These are phyloP conservation scores for Rhizoctonia solani DNA, from an alignment of 1,284 basidiomycete genomes.

Conservation along the genomic window DNA sequence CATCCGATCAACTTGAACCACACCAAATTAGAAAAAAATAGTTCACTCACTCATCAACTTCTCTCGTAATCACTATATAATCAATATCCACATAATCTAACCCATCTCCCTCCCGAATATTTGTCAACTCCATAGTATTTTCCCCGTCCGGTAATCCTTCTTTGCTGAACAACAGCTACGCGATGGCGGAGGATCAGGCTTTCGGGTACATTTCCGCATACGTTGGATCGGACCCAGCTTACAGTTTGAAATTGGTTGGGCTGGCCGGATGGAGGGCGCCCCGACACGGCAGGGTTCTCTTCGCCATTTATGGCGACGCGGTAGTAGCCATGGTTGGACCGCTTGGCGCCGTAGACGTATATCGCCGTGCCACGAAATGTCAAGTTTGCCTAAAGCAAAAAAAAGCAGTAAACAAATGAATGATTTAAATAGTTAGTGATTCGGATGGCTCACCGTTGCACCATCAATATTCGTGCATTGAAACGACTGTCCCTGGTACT, in stretches of 20 bases:
- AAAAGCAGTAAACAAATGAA: neutral
- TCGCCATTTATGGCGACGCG: neutral
- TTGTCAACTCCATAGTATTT: neutral
- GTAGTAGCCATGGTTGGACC: conserved; percentile 10
- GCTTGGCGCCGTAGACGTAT: conserved; percentile 15
- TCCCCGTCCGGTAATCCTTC: neutral
- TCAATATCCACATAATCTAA: conserved; percentile 3
- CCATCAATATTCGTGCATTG: neutral
- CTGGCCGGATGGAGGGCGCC: too few relatives aligned
- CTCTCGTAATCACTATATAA: neutral
- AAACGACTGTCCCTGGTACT: neutral
- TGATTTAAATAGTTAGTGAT: neutral
- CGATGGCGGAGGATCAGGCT: too few relatives aligned
- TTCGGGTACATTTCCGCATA: neutral
- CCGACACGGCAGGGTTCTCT: too few relatives aligned
- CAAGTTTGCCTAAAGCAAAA: neutral
- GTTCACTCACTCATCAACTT: neutral
- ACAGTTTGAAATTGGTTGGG: neutral
- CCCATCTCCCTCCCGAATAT: neutral
- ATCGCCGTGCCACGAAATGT: conserved; percentile 6
- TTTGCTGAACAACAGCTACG: conserved; percentile 1
- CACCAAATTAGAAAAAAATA: neutral
- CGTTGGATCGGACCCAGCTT: neutral
- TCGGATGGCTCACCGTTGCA: neutral
- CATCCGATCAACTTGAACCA: neutral